Percentiles rank a stretch among this genome's conserved stretches.
Conservation (phyloP, 2,329 filamentous ascomycete genomes). For the Beauveria varroae region DNA sequence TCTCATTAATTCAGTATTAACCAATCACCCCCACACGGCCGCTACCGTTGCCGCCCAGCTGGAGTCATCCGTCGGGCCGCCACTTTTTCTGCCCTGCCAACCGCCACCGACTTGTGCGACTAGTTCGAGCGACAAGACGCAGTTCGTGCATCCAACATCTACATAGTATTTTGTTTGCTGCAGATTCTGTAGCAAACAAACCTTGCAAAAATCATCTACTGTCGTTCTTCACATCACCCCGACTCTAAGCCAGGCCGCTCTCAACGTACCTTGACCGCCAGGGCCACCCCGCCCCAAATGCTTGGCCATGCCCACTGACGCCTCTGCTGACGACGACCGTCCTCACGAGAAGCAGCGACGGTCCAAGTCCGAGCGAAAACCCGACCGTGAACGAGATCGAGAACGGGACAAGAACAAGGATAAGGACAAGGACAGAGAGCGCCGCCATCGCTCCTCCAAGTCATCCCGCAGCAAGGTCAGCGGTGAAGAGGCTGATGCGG, state of each 20-base stretch:
- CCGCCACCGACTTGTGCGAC: conserved; percentile 6
- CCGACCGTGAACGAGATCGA: conserved; percentile 25
- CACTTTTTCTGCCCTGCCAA: conserved; percentile 11
- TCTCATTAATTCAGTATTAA: neutral
- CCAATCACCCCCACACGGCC: conserved; percentile 7
- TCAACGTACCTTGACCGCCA: neutral
- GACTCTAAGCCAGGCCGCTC: neutral
- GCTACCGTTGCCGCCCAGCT: conserved; percentile 10
- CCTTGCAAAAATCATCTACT: neutral
- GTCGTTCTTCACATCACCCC: neutral
- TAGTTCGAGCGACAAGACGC: neutral
- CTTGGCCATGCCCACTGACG: conserved; percentile 31
- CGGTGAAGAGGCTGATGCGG: conserved; percentile 32
- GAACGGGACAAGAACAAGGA: conserved; percentile 22
- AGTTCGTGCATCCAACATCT: conserved; percentile 1
- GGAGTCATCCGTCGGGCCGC: conserved; percentile 10
- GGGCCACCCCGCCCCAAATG: conserved; percentile 13
- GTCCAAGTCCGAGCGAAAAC: conserved; percentile 31
- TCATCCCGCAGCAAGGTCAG: conserved; percentile 34
- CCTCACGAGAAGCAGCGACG: conserved; percentile 33
- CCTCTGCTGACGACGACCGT: conserved; percentile 27
- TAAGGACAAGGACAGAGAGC: conserved; percentile 25
- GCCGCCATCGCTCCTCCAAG: conserved; percentile 32
- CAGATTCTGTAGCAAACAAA: neutral
- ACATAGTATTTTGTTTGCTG: neutral